A percentile compares a stretch with the other conserved stretches of the same genome.
phyloP scores from a whole-genome alignment of 2,329 filamentous ascomycete genomes.

The Scedosporium apiospermum region DNA sequence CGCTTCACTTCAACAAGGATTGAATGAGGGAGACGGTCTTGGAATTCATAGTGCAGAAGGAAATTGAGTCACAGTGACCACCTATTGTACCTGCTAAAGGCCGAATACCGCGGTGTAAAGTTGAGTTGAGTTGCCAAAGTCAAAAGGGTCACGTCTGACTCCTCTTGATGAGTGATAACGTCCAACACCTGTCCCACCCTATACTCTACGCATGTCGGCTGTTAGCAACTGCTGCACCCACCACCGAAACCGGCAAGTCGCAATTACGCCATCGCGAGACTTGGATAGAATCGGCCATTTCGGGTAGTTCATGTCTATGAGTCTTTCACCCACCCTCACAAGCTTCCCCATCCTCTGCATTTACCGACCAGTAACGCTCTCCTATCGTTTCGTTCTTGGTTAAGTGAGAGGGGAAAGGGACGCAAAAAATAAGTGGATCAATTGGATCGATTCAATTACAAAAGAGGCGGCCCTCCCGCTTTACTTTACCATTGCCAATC shows the following conservation, averaged over 20 bases:
- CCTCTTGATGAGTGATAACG: no score
- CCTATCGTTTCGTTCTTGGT: neutral
- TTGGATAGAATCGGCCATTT: no score
- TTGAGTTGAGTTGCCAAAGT: no score
- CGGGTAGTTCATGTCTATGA: neutral
- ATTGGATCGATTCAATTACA: neutral
- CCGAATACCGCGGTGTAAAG: no score
- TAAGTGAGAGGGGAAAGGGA: neutral
- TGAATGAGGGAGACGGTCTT: neutral
- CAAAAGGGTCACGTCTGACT: no score
- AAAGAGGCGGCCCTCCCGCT: neutral
- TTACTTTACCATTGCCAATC: neutral
- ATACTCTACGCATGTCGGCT: neutral
- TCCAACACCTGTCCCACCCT: neutral
- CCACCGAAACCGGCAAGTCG: neutral
- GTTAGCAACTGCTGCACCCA: neutral
- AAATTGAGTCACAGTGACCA: no score
- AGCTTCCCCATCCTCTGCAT: neutral
- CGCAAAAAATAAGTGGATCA: neutral
- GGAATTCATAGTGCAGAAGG: no score
- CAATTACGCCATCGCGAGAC: neutral
- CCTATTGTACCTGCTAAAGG: no score
- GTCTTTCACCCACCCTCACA: neutral
- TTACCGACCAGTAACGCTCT: neutral
- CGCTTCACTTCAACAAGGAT: conserved; percentile 3